These are phyloP conservation scores for Triticum dicoccoides DNA, from an alignment of 176 grass and related monocot genomes.

Conservation along the genomic window DNA sequence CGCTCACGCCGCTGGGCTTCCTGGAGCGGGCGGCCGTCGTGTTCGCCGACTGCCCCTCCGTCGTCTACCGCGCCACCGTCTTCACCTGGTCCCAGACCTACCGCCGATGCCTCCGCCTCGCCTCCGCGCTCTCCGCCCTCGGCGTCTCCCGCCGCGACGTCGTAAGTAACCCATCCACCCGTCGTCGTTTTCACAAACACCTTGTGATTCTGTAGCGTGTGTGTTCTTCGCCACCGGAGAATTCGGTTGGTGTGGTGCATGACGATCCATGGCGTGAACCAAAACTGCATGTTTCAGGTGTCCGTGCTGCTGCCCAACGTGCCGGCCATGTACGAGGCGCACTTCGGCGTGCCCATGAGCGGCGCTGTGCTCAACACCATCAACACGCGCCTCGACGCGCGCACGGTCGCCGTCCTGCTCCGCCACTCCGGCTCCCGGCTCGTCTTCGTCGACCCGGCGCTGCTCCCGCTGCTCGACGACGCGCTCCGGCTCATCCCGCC, in stretches of 20 bases:
- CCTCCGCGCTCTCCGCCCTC: constrained; percentile 66
- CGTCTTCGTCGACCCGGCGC: constrained; percentile 58
- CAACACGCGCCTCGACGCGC: constrained; percentile 86
- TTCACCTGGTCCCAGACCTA: constrained; percentile 71
- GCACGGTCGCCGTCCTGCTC: constrained; percentile 68
- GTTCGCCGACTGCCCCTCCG: constrained; percentile 55
- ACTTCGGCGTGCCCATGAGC: constrained; percentile 92
- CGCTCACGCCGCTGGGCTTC: constrained; percentile 66
- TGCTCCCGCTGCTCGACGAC: constrained; percentile 37
- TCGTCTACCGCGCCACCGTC: constrained; percentile 62
- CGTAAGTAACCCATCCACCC: constrained; percentile 20
- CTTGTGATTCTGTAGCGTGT: too few species aligned
- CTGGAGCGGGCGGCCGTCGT: constrained; percentile 66
- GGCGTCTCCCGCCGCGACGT: constrained; percentile 69
- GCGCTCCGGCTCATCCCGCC: constrained; percentile 46
- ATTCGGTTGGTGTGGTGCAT: too few species aligned
- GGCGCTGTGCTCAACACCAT: constrained; percentile 87
- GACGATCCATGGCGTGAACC: background rate
- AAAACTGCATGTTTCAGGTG: constrained; percentile 30
- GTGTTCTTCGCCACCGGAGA: background rate
- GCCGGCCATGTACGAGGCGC: constrained; percentile 93
- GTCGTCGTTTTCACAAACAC: too few species aligned
- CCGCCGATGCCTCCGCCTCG: constrained; percentile 69
- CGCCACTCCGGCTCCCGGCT: constrained; percentile 64
- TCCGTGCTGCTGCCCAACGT: constrained; percentile 76